phyloP scores from a whole-genome alignment of 2,329 filamentous ascomycete species.

The Trichoderma arundinaceum region DNA sequence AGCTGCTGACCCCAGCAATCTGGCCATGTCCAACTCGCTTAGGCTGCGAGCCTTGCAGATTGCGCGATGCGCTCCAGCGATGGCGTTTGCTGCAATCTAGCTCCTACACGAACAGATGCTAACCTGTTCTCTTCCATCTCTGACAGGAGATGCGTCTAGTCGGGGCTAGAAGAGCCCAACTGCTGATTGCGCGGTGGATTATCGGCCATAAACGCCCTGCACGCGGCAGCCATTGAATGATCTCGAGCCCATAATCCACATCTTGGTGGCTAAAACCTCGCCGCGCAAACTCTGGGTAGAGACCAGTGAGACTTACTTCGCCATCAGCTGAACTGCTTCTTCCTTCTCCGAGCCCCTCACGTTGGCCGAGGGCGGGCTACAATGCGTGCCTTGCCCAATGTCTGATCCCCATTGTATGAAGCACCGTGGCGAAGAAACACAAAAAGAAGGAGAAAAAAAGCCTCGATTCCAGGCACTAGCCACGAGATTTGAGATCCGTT shows the following conservation, averaged over 20 bases:
- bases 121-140: too few species aligned
- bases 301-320: neutral
- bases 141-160: neutral
- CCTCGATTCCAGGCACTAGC: constrained; percentile 18
- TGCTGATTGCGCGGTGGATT: constrained; percentile 7
- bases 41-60: constrained; percentile 13
- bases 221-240: too few species aligned
- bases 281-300: neutral
- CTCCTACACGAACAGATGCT: constrained; percentile 7
- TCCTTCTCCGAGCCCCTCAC: neutral
- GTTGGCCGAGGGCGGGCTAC: neutral
- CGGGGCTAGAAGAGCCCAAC: neutral
- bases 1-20: constrained; percentile 5
- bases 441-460: neutral
- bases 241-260: neutral
- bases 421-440: neutral
- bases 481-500: neutral
- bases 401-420: neutral
- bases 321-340: neutral
- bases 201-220: neutral
- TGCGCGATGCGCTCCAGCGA: constrained; percentile 28
- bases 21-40: neutral
- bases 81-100: constrained; percentile 16
- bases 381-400: neutral
- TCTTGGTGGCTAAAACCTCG: neutral